Percentiles rank a stretch among this genome's conserved stretches.
Evolutionary conservation across 331 rosid species (phyloP).

Genomic region (Acacia concinna): DNA sequence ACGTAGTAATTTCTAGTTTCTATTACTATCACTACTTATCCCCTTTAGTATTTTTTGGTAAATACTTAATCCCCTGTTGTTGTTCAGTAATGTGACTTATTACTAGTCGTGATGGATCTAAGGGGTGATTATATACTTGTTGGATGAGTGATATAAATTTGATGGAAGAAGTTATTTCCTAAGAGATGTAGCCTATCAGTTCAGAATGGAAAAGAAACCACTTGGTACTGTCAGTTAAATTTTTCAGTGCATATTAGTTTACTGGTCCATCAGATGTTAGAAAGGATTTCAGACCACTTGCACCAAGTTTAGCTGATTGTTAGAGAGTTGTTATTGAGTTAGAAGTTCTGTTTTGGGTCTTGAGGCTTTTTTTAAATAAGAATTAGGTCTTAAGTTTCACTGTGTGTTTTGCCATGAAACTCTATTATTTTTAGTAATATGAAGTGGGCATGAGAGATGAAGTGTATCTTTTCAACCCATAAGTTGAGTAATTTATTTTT

Average conservation of each 20-base stretch:
- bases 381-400: neutral
- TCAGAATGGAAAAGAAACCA: neutral
- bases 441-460: neutral
- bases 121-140: neutral
- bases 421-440: too few relatives aligned
- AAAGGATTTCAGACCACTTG: neutral
- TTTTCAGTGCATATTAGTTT: neutral
- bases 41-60: neutral
- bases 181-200: neutral
- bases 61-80: neutral
- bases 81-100: neutral
- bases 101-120: neutral
- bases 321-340: neutral
- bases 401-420: neutral
- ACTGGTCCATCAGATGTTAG: neutral
- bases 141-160: neutral
- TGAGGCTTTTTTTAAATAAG: neutral
- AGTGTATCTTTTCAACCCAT: neutral
- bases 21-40: neutral
- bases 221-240: neutral
- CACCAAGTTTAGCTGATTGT: neutral
- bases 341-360: neutral
- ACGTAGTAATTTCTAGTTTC: neutral
- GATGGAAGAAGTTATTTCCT: neutral
- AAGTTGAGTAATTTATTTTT: neutral